Evolutionary conservation across 2,329 filamentous ascomycete genomes (phyloP), one percentile per base, ranked within the genome.

Genomic region (Venturia pyrina): DNA sequence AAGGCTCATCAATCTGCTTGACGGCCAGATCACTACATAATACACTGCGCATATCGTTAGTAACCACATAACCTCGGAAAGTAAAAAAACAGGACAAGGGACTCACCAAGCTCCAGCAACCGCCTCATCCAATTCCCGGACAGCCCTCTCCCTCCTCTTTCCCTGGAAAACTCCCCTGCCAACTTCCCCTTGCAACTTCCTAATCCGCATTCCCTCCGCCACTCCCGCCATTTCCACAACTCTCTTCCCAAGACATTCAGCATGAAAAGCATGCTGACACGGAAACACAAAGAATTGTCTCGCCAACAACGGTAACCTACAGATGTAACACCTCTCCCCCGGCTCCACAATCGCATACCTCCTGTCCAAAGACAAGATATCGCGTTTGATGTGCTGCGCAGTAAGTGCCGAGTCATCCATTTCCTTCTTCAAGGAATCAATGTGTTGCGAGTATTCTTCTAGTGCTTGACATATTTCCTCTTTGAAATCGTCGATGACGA

Each of bases 401-500:
- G 95, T 98, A 68, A 87, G 86, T 11, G 91, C 90, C 5, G 88
- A 91, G 73, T 96, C 91, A 75, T 99, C 95, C 95, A 99, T 99
- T 76, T 98, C 93, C 69, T 88, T 87, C 73, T 93, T 92, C 48
- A 99, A 80, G 1, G 81, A 82, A 72, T 98, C 95, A 70, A 99
- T 99, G 70, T 91, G 91, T 46, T 90, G 89, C 60, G 87, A 90
- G 78, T 99, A 99, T 69, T 96, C 90, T 76, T 99, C 95, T 1
- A 99, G 83, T 0, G 96, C 95, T 0, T 86, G 82, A 78, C 95
- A 99, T 46, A 99, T 98, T 75, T 99, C 95, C 69, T 98, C 93
- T 74, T 98, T 97, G 83, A 99, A 99, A 76, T 98, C 95, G 74
- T 99, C 95, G 68, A 99, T 98, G 63, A 98, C 90, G 32, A 98